These are phyloP conservation scores for Scedosporium minutisporum DNA, from an alignment of 2,329 filamentous ascomycete genomes.

Conservation along the genomic window DNA sequence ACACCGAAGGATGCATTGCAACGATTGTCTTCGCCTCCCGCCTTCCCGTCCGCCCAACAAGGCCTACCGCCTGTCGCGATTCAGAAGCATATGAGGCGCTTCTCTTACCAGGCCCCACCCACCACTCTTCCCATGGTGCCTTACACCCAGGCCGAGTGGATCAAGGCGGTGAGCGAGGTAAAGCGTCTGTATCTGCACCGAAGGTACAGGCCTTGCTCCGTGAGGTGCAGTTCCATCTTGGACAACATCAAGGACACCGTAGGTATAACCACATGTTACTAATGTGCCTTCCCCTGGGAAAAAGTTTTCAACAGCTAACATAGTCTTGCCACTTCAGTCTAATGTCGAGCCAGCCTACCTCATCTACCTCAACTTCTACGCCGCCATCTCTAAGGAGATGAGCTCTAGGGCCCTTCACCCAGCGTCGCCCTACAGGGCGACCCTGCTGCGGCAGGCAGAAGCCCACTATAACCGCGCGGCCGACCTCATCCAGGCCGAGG, in stretches of 20 bases:
- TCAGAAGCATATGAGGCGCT: constrained; percentile 5
- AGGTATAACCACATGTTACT: constrained; percentile 14
- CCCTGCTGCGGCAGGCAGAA: constrained; percentile 40
- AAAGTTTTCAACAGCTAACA: constrained; percentile 9
- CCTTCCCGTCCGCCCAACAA: not conserved
- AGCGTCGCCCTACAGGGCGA: constrained; percentile 34
- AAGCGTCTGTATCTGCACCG: constrained; percentile 43
- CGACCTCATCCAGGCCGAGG: constrained; percentile 35
- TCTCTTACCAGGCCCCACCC: constrained; percentile 4
- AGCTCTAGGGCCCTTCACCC: constrained; percentile 39
- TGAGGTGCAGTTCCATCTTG: constrained; percentile 43
- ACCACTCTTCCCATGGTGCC: constrained; percentile 23
- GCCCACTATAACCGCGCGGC: constrained; percentile 41
- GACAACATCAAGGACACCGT: constrained; percentile 35
- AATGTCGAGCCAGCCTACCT: constrained; percentile 42
- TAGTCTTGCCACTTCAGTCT: constrained; percentile 13
- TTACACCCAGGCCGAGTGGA: constrained; percentile 40
- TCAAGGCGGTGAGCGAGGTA: constrained; percentile 37
- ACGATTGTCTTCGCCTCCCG: not conserved
- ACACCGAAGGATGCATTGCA: not conserved
- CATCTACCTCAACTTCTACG: constrained; percentile 52
- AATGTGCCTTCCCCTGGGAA: not conserved
- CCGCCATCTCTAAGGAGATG: constrained; percentile 49
- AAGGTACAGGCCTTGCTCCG: constrained; percentile 43
- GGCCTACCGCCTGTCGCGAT: not conserved